phyloP scores from a whole-genome alignment of 2,329 filamentous ascomycete genomes.

The Madurella mycetomatis region DNA sequence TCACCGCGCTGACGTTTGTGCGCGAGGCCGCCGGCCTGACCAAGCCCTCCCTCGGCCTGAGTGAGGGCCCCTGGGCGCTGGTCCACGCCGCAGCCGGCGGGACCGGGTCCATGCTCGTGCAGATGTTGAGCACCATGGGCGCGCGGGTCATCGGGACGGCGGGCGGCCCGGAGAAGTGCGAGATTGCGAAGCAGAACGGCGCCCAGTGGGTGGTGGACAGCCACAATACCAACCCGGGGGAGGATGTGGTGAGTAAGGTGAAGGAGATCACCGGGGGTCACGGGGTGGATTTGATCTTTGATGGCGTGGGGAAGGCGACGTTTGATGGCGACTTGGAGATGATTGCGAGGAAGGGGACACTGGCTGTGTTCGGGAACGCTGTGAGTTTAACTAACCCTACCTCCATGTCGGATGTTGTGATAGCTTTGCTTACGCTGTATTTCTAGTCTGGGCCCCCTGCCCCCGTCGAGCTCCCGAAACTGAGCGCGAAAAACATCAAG shows the following conservation, averaged over 20 bases:
- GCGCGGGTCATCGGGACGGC: slow-evolving; percentile 78
- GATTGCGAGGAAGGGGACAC: slow-evolving; percentile 69
- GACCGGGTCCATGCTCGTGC: slow-evolving; percentile 69
- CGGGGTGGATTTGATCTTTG: slow-evolving; percentile 75
- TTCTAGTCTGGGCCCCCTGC: slow-evolving; percentile 65
- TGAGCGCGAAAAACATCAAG: slow-evolving; percentile 71
- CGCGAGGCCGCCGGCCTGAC: slow-evolving; percentile 54
- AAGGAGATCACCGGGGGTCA: slow-evolving; percentile 65
- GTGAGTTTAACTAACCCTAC: slow-evolving; percentile 39
- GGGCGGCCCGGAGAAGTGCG: slow-evolving; percentile 66
- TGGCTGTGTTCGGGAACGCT: slow-evolving; percentile 79
- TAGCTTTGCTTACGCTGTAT: slow-evolving; percentile 2
- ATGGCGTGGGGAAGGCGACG: slow-evolving; percentile 79
- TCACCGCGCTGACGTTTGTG: slow-evolving; percentile 77
- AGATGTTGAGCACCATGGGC: slow-evolving; percentile 67
- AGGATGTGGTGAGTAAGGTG: slow-evolving; percentile 56
- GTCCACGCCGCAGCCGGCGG: slow-evolving; percentile 85
- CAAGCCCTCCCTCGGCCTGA: slow-evolving; percentile 46
- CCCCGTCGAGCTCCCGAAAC: slow-evolving; percentile 53
- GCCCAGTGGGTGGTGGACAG: slow-evolving; percentile 72
- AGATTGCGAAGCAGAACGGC: slow-evolving; percentile 64
- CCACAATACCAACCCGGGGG: slow-evolving; percentile 32
- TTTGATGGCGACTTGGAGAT: slow-evolving; percentile 74
- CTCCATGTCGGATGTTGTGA: not conserved
- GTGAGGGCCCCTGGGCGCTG: slow-evolving; percentile 74